phyloP scores from a whole-genome alignment of 2,329 filamentous ascomycete species.

The Aspergillus uvarum region DNA sequence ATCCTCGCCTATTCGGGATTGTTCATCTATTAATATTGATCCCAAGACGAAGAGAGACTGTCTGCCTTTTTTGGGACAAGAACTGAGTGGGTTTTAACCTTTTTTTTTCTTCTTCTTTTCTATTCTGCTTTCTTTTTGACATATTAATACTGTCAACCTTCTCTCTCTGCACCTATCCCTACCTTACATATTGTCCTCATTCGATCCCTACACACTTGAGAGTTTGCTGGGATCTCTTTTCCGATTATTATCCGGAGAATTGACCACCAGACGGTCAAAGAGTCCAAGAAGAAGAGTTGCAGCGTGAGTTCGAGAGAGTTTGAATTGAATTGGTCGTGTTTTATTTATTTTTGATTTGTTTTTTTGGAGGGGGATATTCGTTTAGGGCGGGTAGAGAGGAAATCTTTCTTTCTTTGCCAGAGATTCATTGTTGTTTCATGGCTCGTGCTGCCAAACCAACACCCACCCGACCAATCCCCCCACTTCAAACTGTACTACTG shows the following conservation, averaged over 20 bases:
- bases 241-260: neutral
- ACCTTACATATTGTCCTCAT: neutral
- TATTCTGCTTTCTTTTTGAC: neutral
- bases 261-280: neutral
- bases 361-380: conserved; percentile 16
- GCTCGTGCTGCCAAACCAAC: neutral
- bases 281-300: neutral
- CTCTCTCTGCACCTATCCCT: neutral
- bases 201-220: neutral
- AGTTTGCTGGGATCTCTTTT: neutral
- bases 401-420: neutral
- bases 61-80: neutral
- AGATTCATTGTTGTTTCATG: conserved; percentile 8
- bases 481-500: neutral
- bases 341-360: neutral
- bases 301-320: neutral
- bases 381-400: conserved; percentile 37
- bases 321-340: conserved; percentile 7
- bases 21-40: neutral
- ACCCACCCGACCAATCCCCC: conserved; percentile 5
- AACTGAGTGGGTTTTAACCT: neutral
- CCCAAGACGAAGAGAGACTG: neutral
- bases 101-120: no score
- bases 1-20: neutral
- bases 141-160: neutral